Evolutionary conservation across 495 filamentous ascomycete genomes (phyloP).

Genomic region (Diplogelasinospora grovesii): DNA sequence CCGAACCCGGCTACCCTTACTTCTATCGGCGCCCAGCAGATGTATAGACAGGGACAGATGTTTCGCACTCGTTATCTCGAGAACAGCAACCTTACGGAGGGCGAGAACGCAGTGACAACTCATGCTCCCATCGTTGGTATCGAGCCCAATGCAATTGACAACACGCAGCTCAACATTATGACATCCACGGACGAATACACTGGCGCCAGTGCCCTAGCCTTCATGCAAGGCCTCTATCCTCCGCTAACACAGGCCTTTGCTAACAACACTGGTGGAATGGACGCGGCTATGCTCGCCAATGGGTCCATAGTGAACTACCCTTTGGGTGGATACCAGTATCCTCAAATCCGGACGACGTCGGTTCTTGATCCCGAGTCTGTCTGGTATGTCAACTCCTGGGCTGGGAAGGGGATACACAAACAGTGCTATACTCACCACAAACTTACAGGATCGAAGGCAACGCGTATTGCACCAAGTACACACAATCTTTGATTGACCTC

Average conservation of each 20-base stretch:
- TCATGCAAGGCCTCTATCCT: conserved; percentile 40
- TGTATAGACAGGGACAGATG: conserved; percentile 28
- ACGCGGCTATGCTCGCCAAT: conserved; percentile 22
- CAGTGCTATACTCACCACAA: not conserved
- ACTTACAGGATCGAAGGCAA: conserved; percentile 28
- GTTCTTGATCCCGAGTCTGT: conserved; percentile 27
- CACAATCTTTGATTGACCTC: conserved; percentile 19
- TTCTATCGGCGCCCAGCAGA: conserved; percentile 35
- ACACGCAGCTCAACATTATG: conserved; percentile 28
- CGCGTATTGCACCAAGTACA: conserved; percentile 22
- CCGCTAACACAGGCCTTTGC: conserved; percentile 22
- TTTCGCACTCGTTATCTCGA: conserved; percentile 33
- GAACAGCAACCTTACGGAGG: conserved; percentile 3
- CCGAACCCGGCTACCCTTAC: conserved; percentile 23
- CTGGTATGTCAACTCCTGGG: conserved; percentile 19
- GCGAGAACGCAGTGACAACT: conserved; percentile 16
- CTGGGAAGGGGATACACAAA: too few species aligned
- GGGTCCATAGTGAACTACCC: conserved; percentile 30
- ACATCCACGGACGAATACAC: conserved; percentile 28
- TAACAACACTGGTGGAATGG: conserved; percentile 22
- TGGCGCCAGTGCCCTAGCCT: conserved; percentile 29
- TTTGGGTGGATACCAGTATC: conserved; percentile 37
- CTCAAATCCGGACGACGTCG: conserved; percentile 25
- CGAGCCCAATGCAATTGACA: conserved; percentile 29
- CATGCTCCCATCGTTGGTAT: conserved; percentile 29